Conservation (phyloP, 768 basidiomycete genomes). For the Lanmaoa pseudosensibilis region DNA sequence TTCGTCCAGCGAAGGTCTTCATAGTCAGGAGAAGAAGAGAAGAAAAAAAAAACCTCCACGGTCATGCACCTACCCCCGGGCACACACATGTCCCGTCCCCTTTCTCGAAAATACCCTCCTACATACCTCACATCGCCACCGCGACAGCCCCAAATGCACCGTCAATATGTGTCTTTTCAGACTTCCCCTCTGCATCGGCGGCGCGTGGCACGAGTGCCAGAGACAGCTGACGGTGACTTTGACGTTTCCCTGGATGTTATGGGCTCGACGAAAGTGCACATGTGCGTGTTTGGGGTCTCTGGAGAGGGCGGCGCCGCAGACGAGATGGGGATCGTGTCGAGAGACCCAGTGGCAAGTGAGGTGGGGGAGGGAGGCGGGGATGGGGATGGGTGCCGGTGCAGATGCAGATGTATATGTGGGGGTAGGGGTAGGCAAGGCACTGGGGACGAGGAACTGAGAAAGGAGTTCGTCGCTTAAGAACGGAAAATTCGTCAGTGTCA, state of each 20-base stretch:
- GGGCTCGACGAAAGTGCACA: slow-evolving; percentile 12
- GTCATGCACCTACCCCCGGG: background rate
- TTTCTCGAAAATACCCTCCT: slow-evolving; percentile 17
- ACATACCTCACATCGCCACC: slow-evolving; percentile 16
- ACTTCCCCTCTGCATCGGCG: slow-evolving; percentile 23
- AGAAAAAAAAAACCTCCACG: too few relatives aligned
- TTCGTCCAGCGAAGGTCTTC: background rate
- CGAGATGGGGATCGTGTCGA: background rate
- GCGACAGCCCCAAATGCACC: slow-evolving; percentile 15
- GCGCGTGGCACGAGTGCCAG: slow-evolving; percentile 14
- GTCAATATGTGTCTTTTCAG: slow-evolving; percentile 20
- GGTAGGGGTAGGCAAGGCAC: background rate
- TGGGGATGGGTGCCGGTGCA: background rate
- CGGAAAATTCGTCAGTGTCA: background rate
- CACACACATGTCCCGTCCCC: slow-evolving; percentile 14
- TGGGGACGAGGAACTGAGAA: slow-evolving; percentile 4
- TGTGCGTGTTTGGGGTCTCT: slow-evolving; percentile 1
- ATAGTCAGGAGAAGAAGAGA: too few relatives aligned
- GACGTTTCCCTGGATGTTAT: slow-evolving; percentile 19
- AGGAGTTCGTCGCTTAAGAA: slow-evolving; percentile 19
- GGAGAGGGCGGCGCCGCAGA: slow-evolving; percentile 8
- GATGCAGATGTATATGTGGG: background rate
- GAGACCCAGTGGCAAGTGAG: slow-evolving; percentile 16
- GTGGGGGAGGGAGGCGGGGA: background rate
- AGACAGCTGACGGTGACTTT: slow-evolving; percentile 8